Evolutionary conservation across 2,329 filamentous ascomycete genomes (phyloP).

Genomic region (Colletotrichum liriopes): DNA sequence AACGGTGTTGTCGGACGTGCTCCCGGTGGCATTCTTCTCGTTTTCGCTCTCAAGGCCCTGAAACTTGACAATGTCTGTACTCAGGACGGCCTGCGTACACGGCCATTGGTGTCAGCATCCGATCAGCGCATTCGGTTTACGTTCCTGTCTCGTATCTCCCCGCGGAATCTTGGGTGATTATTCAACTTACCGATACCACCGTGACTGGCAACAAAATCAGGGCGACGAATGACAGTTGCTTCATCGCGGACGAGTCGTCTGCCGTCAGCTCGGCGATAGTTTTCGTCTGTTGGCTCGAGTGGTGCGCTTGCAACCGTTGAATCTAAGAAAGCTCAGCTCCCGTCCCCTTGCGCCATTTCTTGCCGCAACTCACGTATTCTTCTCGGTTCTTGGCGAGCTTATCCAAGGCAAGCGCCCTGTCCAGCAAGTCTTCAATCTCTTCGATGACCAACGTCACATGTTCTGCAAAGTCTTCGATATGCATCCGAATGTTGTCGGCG

Average conservation of each 20-base stretch:
- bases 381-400: slow-evolving; percentile 33
- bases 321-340: slow-evolving; percentile 17
- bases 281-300: slow-evolving; percentile 33
- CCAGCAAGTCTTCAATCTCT: slow-evolving; percentile 32
- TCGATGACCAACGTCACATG: slow-evolving; percentile 4
- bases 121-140: slow-evolving; percentile 17
- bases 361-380: slow-evolving; percentile 28
- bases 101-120: slow-evolving; percentile 19
- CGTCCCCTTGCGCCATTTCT: not conserved
- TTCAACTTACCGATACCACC: slow-evolving; percentile 33
- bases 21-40: slow-evolving; percentile 7
- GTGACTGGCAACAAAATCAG: slow-evolving; percentile 32
- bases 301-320: slow-evolving; percentile 37
- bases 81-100: slow-evolving; percentile 29
- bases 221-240: slow-evolving; percentile 35
- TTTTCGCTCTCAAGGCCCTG: slow-evolving; percentile 36
- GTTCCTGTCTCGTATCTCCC: not conserved
- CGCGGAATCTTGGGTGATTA: not conserved
- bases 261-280: slow-evolving; percentile 31
- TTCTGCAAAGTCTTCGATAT: slow-evolving; percentile 13
- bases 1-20: not conserved
- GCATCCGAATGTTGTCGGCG: slow-evolving; percentile 4
- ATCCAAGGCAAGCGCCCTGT: slow-evolving; percentile 26
- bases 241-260: slow-evolving; percentile 37
- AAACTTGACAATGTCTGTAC: slow-evolving; percentile 42